phyloP scores from a whole-genome alignment of 2,329 filamentous ascomycete genomes.

The Neocucurbitaria cava region DNA sequence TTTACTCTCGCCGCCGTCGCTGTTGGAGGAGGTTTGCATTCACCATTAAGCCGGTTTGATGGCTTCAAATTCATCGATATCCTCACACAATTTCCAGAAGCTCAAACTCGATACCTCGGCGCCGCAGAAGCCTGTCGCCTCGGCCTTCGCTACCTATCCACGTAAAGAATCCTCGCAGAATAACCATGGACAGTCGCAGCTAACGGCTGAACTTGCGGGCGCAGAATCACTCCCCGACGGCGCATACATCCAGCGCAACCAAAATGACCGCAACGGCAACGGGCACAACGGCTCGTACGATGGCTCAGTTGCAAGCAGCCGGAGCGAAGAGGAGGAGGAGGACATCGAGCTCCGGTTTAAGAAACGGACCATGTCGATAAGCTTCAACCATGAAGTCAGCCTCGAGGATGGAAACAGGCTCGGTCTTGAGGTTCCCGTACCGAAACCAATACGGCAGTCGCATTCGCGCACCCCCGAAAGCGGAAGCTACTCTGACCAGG shows the following conservation, averaged over 20 bases:
- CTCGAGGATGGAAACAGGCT: constrained; percentile 51
- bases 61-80: constrained; percentile 45
- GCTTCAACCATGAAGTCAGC: constrained; percentile 50
- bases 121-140: constrained; percentile 43
- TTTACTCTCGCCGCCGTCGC: constrained; percentile 31
- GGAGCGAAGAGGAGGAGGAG: constrained; percentile 32
- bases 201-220: constrained; percentile 26
- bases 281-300: constrained; percentile 24
- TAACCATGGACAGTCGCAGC: constrained; percentile 28
- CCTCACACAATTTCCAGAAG: constrained; percentile 52
- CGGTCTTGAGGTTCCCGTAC: constrained; percentile 47
- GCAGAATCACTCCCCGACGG: constrained; percentile 26
- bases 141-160: constrained; percentile 47
- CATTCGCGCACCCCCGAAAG: constrained; percentile 31
- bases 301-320: constrained; percentile 32
- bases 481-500: constrained; percentile 42
- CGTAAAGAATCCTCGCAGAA: constrained; percentile 36
- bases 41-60: constrained; percentile 47
- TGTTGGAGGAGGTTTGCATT: constrained; percentile 43
- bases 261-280: constrained; percentile 27
- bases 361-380: constrained; percentile 49
- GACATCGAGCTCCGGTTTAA: constrained; percentile 38
- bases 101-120: constrained; percentile 50
- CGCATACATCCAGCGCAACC: constrained; percentile 22
- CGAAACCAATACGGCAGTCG: constrained; percentile 35